Evolutionary conservation across 2,329 filamentous ascomycete species (phyloP).

Genomic region (Plectosphaerella cucumerina): DNA sequence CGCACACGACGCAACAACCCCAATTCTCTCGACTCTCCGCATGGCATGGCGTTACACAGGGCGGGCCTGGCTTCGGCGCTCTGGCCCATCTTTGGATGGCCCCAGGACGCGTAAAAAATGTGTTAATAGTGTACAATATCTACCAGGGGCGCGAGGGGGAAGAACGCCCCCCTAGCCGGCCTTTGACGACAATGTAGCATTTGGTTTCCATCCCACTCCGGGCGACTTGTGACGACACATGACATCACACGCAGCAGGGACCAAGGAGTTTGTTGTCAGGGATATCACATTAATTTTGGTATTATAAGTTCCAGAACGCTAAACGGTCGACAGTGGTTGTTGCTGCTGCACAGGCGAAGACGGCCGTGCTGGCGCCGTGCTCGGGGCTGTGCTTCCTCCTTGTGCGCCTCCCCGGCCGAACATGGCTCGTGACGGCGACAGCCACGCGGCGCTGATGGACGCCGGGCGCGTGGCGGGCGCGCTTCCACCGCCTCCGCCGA

Average conservation of each 20-base stretch:
- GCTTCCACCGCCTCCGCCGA: constrained; percentile 17
- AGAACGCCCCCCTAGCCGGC: background rate
- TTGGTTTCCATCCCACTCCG: background rate
- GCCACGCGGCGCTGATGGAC: background rate
- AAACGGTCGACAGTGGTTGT: no score
- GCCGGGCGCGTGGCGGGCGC: background rate
- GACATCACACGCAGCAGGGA: no score
- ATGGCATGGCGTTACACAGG: constrained; percentile 15
- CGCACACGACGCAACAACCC: background rate
- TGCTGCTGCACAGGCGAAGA: no score
- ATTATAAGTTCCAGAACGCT: no score
- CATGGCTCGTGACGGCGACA: constrained; percentile 10
- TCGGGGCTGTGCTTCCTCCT: constrained; percentile 18
- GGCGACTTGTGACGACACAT: no score
- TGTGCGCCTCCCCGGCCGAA: constrained; percentile 20
- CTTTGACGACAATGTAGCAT: background rate
- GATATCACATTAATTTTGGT: no score
- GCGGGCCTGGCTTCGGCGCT: constrained; percentile 1
- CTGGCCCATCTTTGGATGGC: background rate
- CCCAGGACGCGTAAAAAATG: constrained; percentile 2
- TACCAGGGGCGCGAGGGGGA: background rate
- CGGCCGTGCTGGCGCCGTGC: background rate
- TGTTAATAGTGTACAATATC: constrained; percentile 3
- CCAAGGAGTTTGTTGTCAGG: no score
- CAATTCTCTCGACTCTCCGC: constrained; percentile 15